These are phyloP conservation scores for Carallia brachiata DNA, from an alignment of 345 rosid species.

Conservation along the genomic window DNA sequence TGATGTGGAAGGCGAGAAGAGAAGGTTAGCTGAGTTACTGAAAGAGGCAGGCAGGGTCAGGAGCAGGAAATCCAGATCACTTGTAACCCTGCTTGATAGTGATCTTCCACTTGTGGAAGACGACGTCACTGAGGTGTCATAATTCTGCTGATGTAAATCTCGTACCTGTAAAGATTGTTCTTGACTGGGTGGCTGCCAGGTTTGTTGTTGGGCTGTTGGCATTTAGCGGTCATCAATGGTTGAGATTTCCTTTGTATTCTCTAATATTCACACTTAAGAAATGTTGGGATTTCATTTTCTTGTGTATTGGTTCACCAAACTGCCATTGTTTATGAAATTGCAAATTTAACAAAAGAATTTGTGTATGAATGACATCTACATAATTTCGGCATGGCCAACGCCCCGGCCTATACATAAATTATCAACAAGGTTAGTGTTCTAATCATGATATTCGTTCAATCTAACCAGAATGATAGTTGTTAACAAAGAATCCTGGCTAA, in stretches of 20 bases:
- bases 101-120: slow-evolving; percentile 27
- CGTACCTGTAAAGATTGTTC: slow-evolving; percentile 8
- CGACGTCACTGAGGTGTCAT: slow-evolving; percentile 31
- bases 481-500: not conserved
- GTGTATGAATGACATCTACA: too few species aligned
- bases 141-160: slow-evolving; percentile 27
- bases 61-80: slow-evolving; percentile 63
- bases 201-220: slow-evolving; percentile 13
- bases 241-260: slow-evolving; percentile 24
- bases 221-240: slow-evolving; percentile 15
- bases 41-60: slow-evolving; percentile 87
- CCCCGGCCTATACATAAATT: too few species aligned
- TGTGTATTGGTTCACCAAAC: slow-evolving; percentile 20
- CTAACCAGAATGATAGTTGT: not conserved
- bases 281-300: slow-evolving; percentile 37
- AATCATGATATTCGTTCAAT: not conserved
- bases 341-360: too few species aligned
- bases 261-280: slow-evolving; percentile 24
- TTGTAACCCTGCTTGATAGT: slow-evolving; percentile 64
- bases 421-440: too few species aligned
- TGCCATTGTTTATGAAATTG: not conserved
- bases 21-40: slow-evolving; percentile 67
- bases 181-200: slow-evolving; percentile 20
- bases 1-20: slow-evolving; percentile 77
- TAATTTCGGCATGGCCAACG: too few species aligned